Percentiles rank a stretch among this genome's conserved stretches.
phyloP scores from a whole-genome alignment of 1,284 basidiomycete species.

The Rhodotorula sp. region DNA sequence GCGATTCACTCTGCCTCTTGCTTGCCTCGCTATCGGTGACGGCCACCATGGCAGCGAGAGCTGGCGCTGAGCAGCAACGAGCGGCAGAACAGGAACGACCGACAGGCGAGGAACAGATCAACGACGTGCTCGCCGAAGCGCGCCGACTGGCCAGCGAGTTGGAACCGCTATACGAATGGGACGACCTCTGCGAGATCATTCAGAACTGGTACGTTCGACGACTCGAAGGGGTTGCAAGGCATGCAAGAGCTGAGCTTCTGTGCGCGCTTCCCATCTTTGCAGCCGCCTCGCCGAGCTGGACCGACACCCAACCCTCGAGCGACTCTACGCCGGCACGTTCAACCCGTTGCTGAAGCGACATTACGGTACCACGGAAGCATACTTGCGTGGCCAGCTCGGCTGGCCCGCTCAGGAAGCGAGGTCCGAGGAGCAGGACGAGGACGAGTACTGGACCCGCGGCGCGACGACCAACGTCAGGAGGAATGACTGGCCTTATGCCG shows the following conservation, averaged over 20 bases:
- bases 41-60: not conserved
- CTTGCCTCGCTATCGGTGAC: not conserved
- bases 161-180: slow-evolving; percentile 17
- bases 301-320: slow-evolving; percentile 27
- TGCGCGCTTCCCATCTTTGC: too few relatives aligned
- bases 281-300: slow-evolving; percentile 14
- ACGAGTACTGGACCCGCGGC: slow-evolving; percentile 12
- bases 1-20: too few relatives aligned
- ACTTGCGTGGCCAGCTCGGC: slow-evolving; percentile 17
- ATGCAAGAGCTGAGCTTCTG: not conserved
- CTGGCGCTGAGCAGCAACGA: not conserved
- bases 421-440: not conserved
- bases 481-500: slow-evolving; percentile 30
- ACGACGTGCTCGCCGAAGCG: slow-evolving; percentile 1
- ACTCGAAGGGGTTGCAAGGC: not conserved
- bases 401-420: slow-evolving; percentile 7
- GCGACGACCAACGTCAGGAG: slow-evolving; percentile 14
- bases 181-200: slow-evolving; percentile 13
- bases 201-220: not conserved
- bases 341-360: slow-evolving; percentile 8
- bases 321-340: slow-evolving; percentile 18
- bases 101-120: not conserved
- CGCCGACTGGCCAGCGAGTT: not conserved
- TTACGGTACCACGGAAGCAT: slow-evolving; percentile 19
- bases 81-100: not conserved